A percentile compares a stretch with the other conserved stretches of the same genome.
phyloP scores from a whole-genome alignment of 768 basidiomycete genomes.

The Phylloporus arenicola region DNA sequence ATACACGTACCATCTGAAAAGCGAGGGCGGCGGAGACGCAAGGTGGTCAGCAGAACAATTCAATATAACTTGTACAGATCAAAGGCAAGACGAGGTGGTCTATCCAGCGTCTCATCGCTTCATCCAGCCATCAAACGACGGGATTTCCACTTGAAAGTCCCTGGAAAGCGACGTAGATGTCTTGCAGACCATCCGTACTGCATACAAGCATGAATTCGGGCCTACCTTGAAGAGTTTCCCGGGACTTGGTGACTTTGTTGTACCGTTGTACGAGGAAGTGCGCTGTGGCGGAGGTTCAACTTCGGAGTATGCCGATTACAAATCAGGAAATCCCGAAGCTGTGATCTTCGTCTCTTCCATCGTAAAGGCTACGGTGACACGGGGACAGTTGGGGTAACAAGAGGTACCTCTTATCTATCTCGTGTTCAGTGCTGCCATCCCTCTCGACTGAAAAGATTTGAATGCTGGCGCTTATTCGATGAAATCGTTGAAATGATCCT shows the following conservation, averaged over 20 bases:
- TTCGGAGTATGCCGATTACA: conserved; percentile 23
- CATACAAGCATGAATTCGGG: conserved; percentile 29
- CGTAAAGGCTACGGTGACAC: too few relatives aligned
- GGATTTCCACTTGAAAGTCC: conserved; percentile 2
- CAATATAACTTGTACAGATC: conserved; percentile 11
- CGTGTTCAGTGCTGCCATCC: too few relatives aligned
- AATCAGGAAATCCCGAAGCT: conserved; percentile 8
- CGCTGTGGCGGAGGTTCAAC: conserved; percentile 19
- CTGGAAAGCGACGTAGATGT: conserved; percentile 2
- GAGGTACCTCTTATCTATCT: too few relatives aligned
- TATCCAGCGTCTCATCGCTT: conserved; percentile 32
- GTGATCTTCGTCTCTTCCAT: not conserved
- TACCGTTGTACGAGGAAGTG: conserved; percentile 7
- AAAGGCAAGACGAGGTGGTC: conserved; percentile 7
- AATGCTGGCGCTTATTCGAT: too few relatives aligned
- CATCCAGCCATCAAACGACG: conserved; percentile 40
- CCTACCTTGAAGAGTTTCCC: conserved; percentile 58
- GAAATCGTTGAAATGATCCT: not conserved
- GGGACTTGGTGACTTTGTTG: conserved; percentile 24
- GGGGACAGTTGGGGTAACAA: too few relatives aligned
- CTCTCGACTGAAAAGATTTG: not conserved
- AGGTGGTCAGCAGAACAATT: conserved; percentile 16
- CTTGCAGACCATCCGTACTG: conserved; percentile 8
- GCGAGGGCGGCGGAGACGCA: not conserved
- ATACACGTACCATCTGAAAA: conserved; percentile 23